phyloP scores from a whole-genome alignment of 257 asterid genomes.

The Pogostemon cablin region DNA sequence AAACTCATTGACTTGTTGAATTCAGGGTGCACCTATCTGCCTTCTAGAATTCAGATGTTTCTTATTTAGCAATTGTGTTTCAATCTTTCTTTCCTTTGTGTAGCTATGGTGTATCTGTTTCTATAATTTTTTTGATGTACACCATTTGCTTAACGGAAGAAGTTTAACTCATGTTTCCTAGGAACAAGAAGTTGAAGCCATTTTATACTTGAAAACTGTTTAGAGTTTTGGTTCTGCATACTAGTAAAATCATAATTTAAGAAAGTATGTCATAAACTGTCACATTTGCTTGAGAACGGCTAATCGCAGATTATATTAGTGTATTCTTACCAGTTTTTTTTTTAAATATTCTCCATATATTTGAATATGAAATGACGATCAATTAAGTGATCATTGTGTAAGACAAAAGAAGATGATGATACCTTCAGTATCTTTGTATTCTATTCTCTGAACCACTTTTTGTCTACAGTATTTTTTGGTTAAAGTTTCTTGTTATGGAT shows the following conservation, averaged over 20 bases:
- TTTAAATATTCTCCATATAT: not conserved
- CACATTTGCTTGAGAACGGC: not conserved
- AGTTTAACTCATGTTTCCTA: conserved; percentile 4
- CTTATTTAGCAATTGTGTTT: not conserved
- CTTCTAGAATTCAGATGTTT: not conserved
- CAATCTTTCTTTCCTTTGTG: not conserved
- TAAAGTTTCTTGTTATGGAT: conserved; percentile 4
- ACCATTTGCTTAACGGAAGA: conserved; percentile 6
- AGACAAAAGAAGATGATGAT: not conserved
- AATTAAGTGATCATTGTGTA: not conserved
- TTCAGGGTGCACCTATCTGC: not conserved
- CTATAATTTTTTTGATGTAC: not conserved
- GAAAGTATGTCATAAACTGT: not conserved
- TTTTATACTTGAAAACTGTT: not conserved
- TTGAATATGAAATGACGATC: not conserved
- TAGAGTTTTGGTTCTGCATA: not conserved
- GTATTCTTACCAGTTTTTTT: not conserved
- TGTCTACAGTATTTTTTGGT: not conserved
- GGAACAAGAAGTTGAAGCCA: not conserved
- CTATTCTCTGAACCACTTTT: not conserved
- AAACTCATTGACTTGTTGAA: not conserved
- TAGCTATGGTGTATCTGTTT: not conserved
- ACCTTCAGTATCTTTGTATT: not conserved
- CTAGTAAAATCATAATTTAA: conserved; percentile 6
- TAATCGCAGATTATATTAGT: not conserved